Base-by-base conservation (phyloP, 129 eudicot genomes). In the Arctium lappa region DNA sequence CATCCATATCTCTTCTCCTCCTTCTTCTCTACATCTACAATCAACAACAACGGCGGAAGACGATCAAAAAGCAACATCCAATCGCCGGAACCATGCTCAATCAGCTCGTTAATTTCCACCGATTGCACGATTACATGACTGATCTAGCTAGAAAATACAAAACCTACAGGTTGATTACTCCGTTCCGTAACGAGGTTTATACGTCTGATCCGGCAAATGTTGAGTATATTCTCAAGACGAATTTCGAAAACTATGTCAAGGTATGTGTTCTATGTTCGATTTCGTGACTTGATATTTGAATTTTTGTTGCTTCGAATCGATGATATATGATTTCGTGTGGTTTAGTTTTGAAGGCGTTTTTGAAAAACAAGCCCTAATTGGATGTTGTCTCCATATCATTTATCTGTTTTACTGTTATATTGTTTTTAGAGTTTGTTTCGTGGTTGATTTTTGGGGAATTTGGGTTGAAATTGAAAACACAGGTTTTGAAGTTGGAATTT, bases 101-200 rank as follows among this genome's bases (percentile, higher is more conserved):
- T 82, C 90, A 86, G 75, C 87, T 89, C 1, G 1, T 79, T 6
- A 86, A 91, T 72, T 91, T 88, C 88, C 16, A 84, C 39, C 82
- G 90, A 86, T 79, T 88, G 69, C 91, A 91, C 63, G 86, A 91
- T 69, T 91, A 88, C 90, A 86, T 91, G 93, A 89, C 97, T 44
- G 89, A 89, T 78, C 89, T 88, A 10, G 91, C 97, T 18, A 11
- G 72, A 8, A 86, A 86, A 37, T 39, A 89, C 80, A 85, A 32
- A 40, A 91, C 91, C 18, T 91, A 89, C 86, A 79, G 97, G 48
- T 33, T 91, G 33, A 53, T 88, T 32, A 34, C 50, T 69, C 93
- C 89, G 38, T 89, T 82, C 1, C 72, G 89, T 9, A 69, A 75
- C 60, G 93, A 92, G 68, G 78, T 92, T 83, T 90, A 82, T 65